Evolutionary conservation across 2,329 filamentous ascomycete species (phyloP).

Genomic region (Colletotrichum sp.): DNA sequence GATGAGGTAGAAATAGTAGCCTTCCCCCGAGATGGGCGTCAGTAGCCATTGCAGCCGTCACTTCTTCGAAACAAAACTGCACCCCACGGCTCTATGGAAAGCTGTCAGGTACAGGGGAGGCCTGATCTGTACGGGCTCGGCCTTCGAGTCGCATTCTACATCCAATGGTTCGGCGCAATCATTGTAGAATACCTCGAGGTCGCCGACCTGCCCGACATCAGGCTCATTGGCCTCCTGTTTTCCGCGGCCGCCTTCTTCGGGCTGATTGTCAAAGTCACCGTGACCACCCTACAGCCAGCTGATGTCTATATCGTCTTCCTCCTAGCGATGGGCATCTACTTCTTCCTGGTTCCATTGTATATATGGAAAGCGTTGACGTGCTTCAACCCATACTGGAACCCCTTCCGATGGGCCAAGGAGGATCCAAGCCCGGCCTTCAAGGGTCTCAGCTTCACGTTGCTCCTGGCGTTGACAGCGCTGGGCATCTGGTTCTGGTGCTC

Average conservation of each 20-base stretch:
- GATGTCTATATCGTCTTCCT: constrained; percentile 38
- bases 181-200: constrained; percentile 35
- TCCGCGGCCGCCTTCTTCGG: constrained; percentile 29
- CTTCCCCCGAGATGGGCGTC: not conserved
- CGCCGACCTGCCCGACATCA: constrained; percentile 30
- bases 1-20: not conserved
- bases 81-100: constrained; percentile 18
- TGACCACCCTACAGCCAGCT: constrained; percentile 27
- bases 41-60: not conserved
- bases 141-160: constrained; percentile 38
- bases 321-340: constrained; percentile 32
- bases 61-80: not conserved
- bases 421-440: constrained; percentile 28
- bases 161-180: constrained; percentile 39
- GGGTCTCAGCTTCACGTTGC: constrained; percentile 27
- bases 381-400: constrained; percentile 34
- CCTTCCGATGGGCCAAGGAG: constrained; percentile 31
- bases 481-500: constrained; percentile 37
- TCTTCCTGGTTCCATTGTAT: constrained; percentile 37
- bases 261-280: constrained; percentile 31
- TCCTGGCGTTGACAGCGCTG: constrained; percentile 31
- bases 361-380: constrained; percentile 36
- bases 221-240: constrained; percentile 35
- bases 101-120: constrained; percentile 30
- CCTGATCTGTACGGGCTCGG: constrained; percentile 39